Evolutionary conservation across 495 filamentous ascomycete species (phyloP).

Genomic region (Aspergillus baeticus): DNA sequence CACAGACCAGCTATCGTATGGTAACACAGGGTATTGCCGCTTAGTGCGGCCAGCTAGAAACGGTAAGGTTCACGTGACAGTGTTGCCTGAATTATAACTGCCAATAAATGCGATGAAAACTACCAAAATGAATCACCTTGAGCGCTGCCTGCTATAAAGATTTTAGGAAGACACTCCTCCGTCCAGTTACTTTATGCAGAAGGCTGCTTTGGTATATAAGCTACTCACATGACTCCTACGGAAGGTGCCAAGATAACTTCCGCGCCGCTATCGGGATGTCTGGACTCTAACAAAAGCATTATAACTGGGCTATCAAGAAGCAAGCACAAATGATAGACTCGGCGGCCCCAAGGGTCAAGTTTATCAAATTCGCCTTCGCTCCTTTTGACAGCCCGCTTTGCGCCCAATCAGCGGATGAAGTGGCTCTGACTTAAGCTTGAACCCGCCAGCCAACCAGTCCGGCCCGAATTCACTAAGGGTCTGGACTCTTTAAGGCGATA

Average conservation of each 20-base stretch:
- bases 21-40: constrained; percentile 2
- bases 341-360: too few relatives aligned
- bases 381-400: too few relatives aligned
- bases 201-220: neutral
- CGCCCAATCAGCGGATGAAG: neutral
- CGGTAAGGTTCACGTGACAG: neutral
- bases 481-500: too few relatives aligned
- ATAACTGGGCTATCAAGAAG: too few relatives aligned
- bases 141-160: neutral
- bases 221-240: neutral
- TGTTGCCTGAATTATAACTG: neutral
- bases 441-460: too few relatives aligned
- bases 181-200: neutral
- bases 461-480: too few relatives aligned
- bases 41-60: neutral
- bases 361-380: too few relatives aligned
- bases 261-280: too few relatives aligned
- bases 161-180: neutral
- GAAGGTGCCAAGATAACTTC: too few relatives aligned
- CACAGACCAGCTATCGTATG: neutral
- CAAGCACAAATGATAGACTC: too few relatives aligned
- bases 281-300: too few relatives aligned
- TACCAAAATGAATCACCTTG: neutral
- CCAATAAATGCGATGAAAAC: neutral
- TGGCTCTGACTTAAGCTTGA: too few relatives aligned